Evolutionary conservation across 2,329 filamentous ascomycete genomes (phyloP), one percentile per base, ranked within the genome.

Genomic region (Fusarium sp.): DNA sequence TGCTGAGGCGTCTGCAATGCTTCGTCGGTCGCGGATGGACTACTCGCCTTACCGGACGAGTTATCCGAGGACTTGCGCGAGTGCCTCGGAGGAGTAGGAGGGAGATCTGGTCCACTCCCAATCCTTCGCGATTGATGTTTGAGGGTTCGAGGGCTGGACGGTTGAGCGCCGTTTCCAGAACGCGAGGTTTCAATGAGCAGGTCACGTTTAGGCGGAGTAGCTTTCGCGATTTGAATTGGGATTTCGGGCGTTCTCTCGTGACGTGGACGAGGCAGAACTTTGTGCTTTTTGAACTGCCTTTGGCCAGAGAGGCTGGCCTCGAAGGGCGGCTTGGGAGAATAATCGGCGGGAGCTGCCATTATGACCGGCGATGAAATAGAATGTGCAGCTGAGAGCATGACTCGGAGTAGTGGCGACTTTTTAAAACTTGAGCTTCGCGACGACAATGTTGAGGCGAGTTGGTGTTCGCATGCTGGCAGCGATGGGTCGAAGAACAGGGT

Each of bases 11-110:
- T 86, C 65, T 80, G 82, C 65, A 82, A 77, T 36, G 82, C 80
- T 68, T 79, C 84, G 63, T 83, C 83, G 42, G 81, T 79, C 50
- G 80, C 80, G 16, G 82, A 82, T 40, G 85, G 84, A 68, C 81
- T 88, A 9, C 86, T 84, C 16, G 84, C 82, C 27, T 82, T 77
- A 57, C 82, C 84, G 11, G 87, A 85, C 52, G 86, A 85, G 75
- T 83, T 87, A 59, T 85, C 85, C 4, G 89, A 91, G 10, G 89
- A 89, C 57, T 87, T 88, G 68, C 88, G 87, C 47, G 89, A 91
- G 77, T 91, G 88, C 57, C 87, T 86, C 18, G 91, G 91, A 56
- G 91, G 91, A 29, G 91, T 92, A n/a, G 90, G 90, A 45, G 91
- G 91, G 40, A 88, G 82, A 73, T 86, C 86, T 20, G 87, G 87